Base-by-base conservation (phyloP, 306 rosid species). In the Prunus padus region DNA sequence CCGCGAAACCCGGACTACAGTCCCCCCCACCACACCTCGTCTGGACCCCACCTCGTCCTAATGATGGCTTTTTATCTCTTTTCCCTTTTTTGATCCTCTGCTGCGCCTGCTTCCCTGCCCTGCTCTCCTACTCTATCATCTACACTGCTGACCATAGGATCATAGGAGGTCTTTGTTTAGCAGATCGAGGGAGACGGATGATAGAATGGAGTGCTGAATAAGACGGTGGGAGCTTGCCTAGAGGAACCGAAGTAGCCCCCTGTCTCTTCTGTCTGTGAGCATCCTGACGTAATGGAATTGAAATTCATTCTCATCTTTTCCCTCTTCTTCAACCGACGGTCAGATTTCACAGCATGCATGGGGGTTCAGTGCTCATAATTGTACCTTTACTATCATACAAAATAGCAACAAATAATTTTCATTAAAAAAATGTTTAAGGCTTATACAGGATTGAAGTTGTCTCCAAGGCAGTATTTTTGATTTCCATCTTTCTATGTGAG, bases 1-100 rank as follows among this genome's bases (percentile, higher is more conserved):
- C 87, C 86, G 87, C 60, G 71, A 86, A 85, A 80, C 84, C 62
- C 89, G 85, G 84, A 85, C 81, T 80, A 80, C 83, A 82, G 83
- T 82, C 78, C 67, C 57, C 40, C 54, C 31, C 65, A 1, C 57
- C 14, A 40, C 11, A 12, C 70, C 25, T 73, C 20, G 8, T 8
- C 15, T 9, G 18, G 40, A 61, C 4, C 69, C 76, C 71, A 44
- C 79, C 26, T 1, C 70, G 2, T 8, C 3, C 25, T 4, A 3
- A 6, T 23, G 71, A 60, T 56, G 74, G 7, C 16, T 22, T 14
- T 62, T 25, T 11, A 1, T 15, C 71, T 5, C 1, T 59, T 25
- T 11, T 13, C 51, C 8, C 16, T 9, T 23, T 14, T 26, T 30
- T 62, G 13, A 62, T 30, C 44, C 64, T 44, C 67, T 62, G 67